Base-by-base conservation (phyloP, 805 yeast species). In the Huiozyma naganishii region DNA sequence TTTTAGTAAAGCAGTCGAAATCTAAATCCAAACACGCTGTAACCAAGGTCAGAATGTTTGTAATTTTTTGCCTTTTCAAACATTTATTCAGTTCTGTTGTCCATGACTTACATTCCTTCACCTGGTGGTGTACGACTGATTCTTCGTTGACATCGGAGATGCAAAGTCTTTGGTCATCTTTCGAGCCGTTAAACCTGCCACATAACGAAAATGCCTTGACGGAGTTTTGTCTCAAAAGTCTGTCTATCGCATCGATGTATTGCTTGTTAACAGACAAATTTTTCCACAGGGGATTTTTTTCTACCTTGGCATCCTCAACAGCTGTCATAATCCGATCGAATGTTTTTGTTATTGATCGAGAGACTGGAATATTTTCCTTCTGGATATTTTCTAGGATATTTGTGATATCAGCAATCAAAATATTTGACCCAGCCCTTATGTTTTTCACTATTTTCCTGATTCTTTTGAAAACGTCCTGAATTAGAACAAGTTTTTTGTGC, bases 91-190 rank as follows among this genome's bases (percentile, higher is more conserved):
- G 27, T 2, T 48, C 47, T 5, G 7, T 8, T 10, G 36, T 10
- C 57, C 55, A 52, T 2, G 28, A 10, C 39, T 50, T 52, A 23
- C 50, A 43, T 27, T 32, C 37, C 46, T 48, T 48, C 29, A 45
- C 41, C 38, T 39, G 42, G 12, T 49, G 41, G 27, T 29, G 39
- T 28, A 48, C 37, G 7, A 47, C 35, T 48, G 48, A 42, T 51
- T 54, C 29, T 47, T 52, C 54, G 29, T 52, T 53, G 6, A 57
- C 66, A 7, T 61, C 65, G 4, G 48, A 43, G 36, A 59, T 55
- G 7, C 35, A 38, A 5, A 69, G 61, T 41, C 76, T 57, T 4
- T 49, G 47, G 46, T 65, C 69, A 6, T 44, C 29, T 0, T 41
- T 40, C 4, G 57, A 61, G n/a, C 68, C 69, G 37, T 52, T 45